Conservation (phyloP, 176 grass and related monocot genomes). For the Oryza nivara region DNA sequence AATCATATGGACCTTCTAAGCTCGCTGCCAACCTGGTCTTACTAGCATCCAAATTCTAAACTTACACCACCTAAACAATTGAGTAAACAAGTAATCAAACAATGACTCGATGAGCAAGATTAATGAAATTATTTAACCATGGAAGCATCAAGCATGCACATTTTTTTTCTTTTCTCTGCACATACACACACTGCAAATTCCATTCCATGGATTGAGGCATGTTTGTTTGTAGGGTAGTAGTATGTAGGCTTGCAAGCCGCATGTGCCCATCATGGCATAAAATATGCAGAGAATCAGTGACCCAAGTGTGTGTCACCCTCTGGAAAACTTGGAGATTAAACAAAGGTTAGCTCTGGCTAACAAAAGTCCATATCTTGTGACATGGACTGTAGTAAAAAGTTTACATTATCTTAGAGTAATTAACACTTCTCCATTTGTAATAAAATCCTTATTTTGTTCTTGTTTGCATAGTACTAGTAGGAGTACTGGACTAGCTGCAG, state of each 20-base stretch:
- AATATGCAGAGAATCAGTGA: slow-evolving; percentile 1
- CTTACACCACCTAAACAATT: slow-evolving; percentile 31
- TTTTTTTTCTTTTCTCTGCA: slow-evolving; percentile 24
- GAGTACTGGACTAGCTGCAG: neutral
- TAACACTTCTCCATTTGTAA: slow-evolving; percentile 5
- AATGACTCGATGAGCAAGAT: neutral
- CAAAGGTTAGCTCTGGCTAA: neutral
- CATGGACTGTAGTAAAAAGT: neutral
- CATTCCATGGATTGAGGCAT: slow-evolving; percentile 36
- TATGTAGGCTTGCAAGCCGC: slow-evolving; percentile 38
- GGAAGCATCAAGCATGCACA: neutral
- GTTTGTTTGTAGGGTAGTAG: slow-evolving; percentile 37
- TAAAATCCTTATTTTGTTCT: neutral
- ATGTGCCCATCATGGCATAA: slow-evolving; percentile 54
- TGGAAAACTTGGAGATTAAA: slow-evolving; percentile 33
- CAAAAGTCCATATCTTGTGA: neutral
- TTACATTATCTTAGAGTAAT: slow-evolving; percentile 6
- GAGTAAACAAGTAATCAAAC: neutral
- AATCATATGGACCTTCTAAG: slow-evolving; percentile 29
- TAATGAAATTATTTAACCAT: slow-evolving; percentile 13
- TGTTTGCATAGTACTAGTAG: neutral
- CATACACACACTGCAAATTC: slow-evolving; percentile 43
- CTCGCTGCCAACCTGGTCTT: slow-evolving; percentile 36
- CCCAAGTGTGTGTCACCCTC: slow-evolving; percentile 1
- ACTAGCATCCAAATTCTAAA: slow-evolving; percentile 29